Conservation (phyloP, 1,284 basidiomycete genomes). For the Clitocybe nebularis region DNA sequence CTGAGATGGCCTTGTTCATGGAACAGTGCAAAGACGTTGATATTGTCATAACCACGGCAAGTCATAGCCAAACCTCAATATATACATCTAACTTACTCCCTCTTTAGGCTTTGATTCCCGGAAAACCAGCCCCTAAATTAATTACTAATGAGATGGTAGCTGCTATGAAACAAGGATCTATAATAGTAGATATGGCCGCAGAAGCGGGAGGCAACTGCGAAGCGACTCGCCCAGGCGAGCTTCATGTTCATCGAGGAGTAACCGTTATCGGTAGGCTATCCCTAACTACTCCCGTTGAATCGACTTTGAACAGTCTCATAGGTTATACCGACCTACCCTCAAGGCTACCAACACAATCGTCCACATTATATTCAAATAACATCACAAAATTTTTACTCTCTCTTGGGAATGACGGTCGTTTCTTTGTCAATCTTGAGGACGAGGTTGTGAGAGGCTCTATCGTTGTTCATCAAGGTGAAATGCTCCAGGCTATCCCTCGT, state of each 20-base stretch:
- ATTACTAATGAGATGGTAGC: constrained; percentile 80
- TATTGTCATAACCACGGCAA: constrained; percentile 79
- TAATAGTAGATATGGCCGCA: constrained; percentile 81
- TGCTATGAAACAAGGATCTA: constrained; percentile 84
- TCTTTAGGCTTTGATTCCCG: constrained; percentile 71
- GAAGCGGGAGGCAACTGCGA: constrained; percentile 85
- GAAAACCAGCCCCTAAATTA: constrained; percentile 78
- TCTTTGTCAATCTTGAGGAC: constrained; percentile 68
- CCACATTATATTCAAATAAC: constrained; percentile 86
- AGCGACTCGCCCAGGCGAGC: constrained; percentile 71
- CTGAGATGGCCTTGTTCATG: constrained; percentile 85
- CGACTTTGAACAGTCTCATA: constrained; percentile 29
- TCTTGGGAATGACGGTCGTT: constrained; percentile 62
- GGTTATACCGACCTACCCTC: constrained; percentile 82
- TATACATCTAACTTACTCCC: constrained; percentile 6
- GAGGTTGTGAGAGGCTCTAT: constrained; percentile 82
- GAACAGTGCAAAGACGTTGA: constrained; percentile 84
- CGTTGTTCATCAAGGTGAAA: constrained; percentile 64
- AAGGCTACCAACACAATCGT: constrained; percentile 80
- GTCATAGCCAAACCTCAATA: constrained; percentile 15
- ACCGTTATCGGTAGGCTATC: constrained; percentile 65
- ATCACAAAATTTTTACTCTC: constrained; percentile 85
- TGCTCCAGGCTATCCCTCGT: constrained; percentile 65
- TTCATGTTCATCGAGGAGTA: constrained; percentile 66
- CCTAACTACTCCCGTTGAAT: constrained; percentile 6